Percentiles rank a stretch among this genome's conserved stretches.
Evolutionary conservation across 2,329 filamentous ascomycete species (phyloP).

Genomic region (Fusarium azukiicola): DNA sequence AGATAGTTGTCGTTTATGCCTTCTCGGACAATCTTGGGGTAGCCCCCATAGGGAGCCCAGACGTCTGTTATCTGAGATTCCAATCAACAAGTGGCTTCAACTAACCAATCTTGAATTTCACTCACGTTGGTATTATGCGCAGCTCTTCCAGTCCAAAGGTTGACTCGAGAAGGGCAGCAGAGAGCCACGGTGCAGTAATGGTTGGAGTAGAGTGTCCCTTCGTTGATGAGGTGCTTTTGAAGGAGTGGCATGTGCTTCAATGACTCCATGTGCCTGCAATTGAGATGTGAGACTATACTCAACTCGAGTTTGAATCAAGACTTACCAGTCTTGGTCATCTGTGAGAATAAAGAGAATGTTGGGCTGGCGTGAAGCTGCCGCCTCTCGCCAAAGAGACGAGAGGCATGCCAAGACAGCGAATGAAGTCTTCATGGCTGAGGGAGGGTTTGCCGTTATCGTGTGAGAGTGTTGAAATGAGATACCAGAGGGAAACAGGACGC

Average conservation of each 20-base stretch:
- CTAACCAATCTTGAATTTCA: fast-evolving
- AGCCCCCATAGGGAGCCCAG: slow-evolving; percentile 5
- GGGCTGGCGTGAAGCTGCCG: neutral
- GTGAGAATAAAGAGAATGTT: slow-evolving; percentile 14
- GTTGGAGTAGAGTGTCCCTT: slow-evolving; percentile 7
- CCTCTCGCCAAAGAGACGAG: slow-evolving; percentile 4
- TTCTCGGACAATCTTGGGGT: slow-evolving; percentile 4
- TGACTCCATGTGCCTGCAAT: neutral
- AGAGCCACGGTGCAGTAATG: slow-evolving; percentile 15
- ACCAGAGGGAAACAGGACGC: neutral
- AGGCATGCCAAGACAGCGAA: neutral
- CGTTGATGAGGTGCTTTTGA: slow-evolving; percentile 10
- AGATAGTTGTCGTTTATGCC: slow-evolving; percentile 5
- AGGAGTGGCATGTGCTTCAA: slow-evolving; percentile 12
- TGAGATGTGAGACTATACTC: neutral
- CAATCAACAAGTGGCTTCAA: neutral
- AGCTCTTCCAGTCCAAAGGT: neutral
- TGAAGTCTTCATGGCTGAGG: neutral
- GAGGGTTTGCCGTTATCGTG: no score
- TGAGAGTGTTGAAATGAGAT: no score
- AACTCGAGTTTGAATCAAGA: neutral
- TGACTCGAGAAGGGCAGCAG: neutral
- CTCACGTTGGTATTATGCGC: neutral
- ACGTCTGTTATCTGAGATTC: neutral
- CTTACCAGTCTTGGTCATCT: slow-evolving; percentile 15